Evolutionary conservation across 257 asterid genomes (phyloP).

Genomic region (Buddleja alternifolia): DNA sequence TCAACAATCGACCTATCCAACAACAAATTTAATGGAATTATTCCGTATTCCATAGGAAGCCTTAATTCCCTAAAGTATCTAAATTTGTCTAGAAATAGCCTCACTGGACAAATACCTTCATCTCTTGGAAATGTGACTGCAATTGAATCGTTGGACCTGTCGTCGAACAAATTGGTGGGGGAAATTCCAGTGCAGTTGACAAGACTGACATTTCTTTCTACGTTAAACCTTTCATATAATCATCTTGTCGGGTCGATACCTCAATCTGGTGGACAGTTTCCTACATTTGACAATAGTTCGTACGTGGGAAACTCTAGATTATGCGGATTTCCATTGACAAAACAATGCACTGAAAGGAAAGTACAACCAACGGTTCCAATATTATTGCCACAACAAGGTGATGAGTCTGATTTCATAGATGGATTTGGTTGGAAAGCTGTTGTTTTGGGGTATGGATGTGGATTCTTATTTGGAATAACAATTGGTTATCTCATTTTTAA

Average conservation of each 20-base stretch:
- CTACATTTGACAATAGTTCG: slow-evolving; percentile 24
- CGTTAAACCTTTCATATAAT: slow-evolving; percentile 24
- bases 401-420: neutral
- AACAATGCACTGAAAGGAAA: neutral
- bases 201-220: slow-evolving; percentile 17
- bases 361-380: neutral
- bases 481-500: neutral
- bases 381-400: neutral
- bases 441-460: slow-evolving; percentile 22
- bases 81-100: slow-evolving; percentile 20
- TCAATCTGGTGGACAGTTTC: neutral
- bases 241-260: slow-evolving; percentile 27
- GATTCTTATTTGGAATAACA: neutral
- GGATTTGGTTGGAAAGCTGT: slow-evolving; percentile 22
- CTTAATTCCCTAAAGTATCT: slow-evolving; percentile 13
- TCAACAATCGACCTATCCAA: slow-evolving; percentile 26
- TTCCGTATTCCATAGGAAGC: slow-evolving; percentile 15
- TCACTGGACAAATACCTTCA: slow-evolving; percentile 12
- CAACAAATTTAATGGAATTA: slow-evolving; percentile 15
- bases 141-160: slow-evolving; percentile 35
- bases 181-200: slow-evolving; percentile 17
- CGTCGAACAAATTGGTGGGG: slow-evolving; percentile 24
- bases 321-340: slow-evolving; percentile 30
- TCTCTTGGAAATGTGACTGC: slow-evolving; percentile 15
- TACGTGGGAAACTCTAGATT: slow-evolving; percentile 23